Evolutionary conservation across 2,329 filamentous ascomycete species (phyloP).

Genomic region (Claviceps cyperi): DNA sequence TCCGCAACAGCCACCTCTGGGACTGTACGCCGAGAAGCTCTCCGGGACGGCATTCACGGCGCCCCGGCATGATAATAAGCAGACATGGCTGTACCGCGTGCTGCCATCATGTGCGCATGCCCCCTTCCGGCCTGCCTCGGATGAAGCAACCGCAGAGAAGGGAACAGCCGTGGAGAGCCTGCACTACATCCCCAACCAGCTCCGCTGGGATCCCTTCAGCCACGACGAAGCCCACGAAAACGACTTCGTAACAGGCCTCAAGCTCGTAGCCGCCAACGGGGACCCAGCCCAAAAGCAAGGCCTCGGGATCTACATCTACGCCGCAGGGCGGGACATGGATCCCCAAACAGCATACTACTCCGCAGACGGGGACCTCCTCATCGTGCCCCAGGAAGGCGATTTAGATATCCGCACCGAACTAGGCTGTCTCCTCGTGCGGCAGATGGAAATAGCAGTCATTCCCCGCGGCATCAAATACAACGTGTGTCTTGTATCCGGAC

Average conservation of each 20-base stretch:
- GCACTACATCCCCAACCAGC: conserved; percentile 51
- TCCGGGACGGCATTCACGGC: conserved; percentile 60
- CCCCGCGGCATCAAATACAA: conserved; percentile 62
- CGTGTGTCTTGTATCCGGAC: conserved; percentile 44
- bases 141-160: conserved; percentile 7
- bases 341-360: conserved; percentile 68
- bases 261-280: conserved; percentile 64
- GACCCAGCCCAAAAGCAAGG: conserved; percentile 68
- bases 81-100: conserved; percentile 60
- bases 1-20: conserved; percentile 64
- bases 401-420: conserved; percentile 68
- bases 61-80: conserved; percentile 52
- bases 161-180: conserved; percentile 11
- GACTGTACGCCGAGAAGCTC: conserved; percentile 70
- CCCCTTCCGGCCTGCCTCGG: conserved; percentile 34
- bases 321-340: conserved; percentile 64
- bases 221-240: conserved; percentile 39
- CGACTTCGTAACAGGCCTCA: conserved; percentile 43
- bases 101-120: conserved; percentile 48
- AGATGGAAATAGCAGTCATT: conserved; percentile 65
- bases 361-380: conserved; percentile 64
- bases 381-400: conserved; percentile 60
- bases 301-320: conserved; percentile 67
- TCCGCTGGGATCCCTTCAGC: conserved; percentile 73
- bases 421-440: conserved; percentile 58